Conservation (phyloP, 2,329 filamentous ascomycete genomes). For the Fusarium marasasianum region DNA sequence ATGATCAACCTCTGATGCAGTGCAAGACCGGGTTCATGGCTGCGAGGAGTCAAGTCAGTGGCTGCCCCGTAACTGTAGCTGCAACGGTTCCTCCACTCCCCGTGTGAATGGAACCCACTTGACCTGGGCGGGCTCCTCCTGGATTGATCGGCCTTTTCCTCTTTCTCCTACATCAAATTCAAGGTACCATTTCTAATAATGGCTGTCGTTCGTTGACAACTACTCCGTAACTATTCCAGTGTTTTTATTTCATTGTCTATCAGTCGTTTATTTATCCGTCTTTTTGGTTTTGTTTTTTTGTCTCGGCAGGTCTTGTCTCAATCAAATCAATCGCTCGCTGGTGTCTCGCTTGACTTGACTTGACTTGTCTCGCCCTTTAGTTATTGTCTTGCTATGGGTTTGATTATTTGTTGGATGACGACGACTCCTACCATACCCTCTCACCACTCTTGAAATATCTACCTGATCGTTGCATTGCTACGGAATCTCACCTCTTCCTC, state of each 20-base stretch:
- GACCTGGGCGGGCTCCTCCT: background rate
- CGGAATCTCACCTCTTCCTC: background rate
- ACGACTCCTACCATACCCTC: slow-evolving; percentile 29
- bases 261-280: slow-evolving; percentile 7
- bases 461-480: background rate
- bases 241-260: background rate
- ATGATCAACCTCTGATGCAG: background rate
- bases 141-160: slow-evolving; percentile 1
- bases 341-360: slow-evolving; percentile 16
- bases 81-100: slow-evolving; percentile 13
- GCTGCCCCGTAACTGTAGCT: background rate
- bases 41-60: background rate
- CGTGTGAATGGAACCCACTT: background rate
- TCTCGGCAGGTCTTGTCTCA: slow-evolving; percentile 23
- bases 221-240: background rate
- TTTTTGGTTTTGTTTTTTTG: background rate
- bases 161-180: slow-evolving; percentile 23
- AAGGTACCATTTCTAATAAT: slow-evolving; percentile 12
- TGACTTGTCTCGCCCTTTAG: slow-evolving; percentile 8
- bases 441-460: slow-evolving; percentile 17
- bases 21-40: background rate
- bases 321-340: slow-evolving; percentile 8
- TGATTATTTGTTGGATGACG: slow-evolving; percentile 36
- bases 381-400: slow-evolving; percentile 19
- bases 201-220: slow-evolving; percentile 20